Evolutionary conservation across 2,329 filamentous ascomycete species (phyloP).

Genomic region (Fusarium stilboides): DNA sequence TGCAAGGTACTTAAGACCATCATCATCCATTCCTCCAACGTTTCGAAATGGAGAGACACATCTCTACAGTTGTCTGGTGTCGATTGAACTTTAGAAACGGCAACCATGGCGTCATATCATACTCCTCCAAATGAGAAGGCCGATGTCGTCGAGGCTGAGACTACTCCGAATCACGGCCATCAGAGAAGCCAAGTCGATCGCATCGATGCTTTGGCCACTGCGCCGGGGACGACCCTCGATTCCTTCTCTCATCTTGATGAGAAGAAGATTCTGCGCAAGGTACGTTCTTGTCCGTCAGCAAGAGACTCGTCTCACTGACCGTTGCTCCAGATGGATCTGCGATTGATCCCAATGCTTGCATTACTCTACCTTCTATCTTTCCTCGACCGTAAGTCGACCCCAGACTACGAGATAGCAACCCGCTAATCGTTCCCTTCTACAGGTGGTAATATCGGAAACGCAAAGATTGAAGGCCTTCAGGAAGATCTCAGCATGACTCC

Average conservation of each 20-base stretch:
- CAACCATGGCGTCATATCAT: conserved; percentile 34
- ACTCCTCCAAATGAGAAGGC: conserved; percentile 42
- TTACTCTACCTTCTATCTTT: conserved; percentile 78
- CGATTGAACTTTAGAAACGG: background rate
- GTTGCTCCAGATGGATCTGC: conserved; percentile 63
- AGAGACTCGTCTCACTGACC: conserved; percentile 13
- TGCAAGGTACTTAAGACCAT: conserved; percentile 38
- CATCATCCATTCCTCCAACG: conserved; percentile 26
- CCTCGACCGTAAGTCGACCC: conserved; percentile 66
- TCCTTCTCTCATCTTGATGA: conserved; percentile 58
- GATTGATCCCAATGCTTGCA: conserved; percentile 74
- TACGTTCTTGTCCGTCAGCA: conserved; percentile 29
- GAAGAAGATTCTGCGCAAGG: conserved; percentile 72
- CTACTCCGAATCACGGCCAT: conserved; percentile 15
- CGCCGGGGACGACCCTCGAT: conserved; percentile 41
- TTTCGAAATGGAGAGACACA: background rate
- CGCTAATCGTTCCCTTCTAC: background rate
- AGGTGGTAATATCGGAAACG: conserved; percentile 76
- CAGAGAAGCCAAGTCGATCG: conserved; percentile 23
- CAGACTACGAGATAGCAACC: accelerated
- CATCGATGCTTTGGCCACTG: conserved; percentile 30
- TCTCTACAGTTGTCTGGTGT: background rate
- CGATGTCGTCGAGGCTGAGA: conserved; percentile 45
- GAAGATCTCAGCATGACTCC: conserved; percentile 70
- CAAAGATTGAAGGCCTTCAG: conserved; percentile 73